Evolutionary conservation across 306 rosid genomes (phyloP), one percentile per base, ranked within the genome.

Genomic region (Leucaena leucocephala): DNA sequence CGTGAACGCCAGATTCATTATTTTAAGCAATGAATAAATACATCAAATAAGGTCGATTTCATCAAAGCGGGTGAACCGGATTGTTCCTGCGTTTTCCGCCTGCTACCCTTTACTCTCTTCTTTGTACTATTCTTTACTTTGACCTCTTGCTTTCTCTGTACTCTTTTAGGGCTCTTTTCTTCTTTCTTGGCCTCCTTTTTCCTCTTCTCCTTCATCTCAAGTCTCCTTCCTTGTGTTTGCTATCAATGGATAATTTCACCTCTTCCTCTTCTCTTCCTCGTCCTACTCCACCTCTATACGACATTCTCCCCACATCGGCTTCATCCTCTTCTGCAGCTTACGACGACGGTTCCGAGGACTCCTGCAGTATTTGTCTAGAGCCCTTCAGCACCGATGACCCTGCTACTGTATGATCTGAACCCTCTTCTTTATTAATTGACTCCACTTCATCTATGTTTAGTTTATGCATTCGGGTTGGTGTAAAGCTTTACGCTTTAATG

Each of bases 351-450:
- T 74, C 52, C 1, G 98, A 92, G 50, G 97, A 94, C 76, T 88
- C 85, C 42, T 94, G 98, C 86, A 92, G 98, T 70, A 92, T 94
- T 17, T 94, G 98, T 79, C 88, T 94, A 0, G 96, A 94, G 71
- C 85, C 96, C 14, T 94, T 94, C 86, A 76, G 63, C 76, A 8
- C 89, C 39, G 66, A 88, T 5, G 96, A 94, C 75, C 98, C 97
- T 12, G 79, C 91, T n/a, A 86, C 91, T 67, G 98, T 94, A 91
- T 73, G 87, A 71, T 68, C 66, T 59, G 63, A 21, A 19, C 59
- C 4, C 43, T 22, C 0, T 54, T 13, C 14, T 61, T 4, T 58
- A 13, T 36, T 7, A 15, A 7, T 39, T 52, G 6, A 42, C 38
- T 58, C 50, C 27, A 15, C 4, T 44, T 34, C 11, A 36, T 77